Evolutionary conservation across 768 basidiomycete species (phyloP).

Genomic region (Wakefieldia striispora): DNA sequence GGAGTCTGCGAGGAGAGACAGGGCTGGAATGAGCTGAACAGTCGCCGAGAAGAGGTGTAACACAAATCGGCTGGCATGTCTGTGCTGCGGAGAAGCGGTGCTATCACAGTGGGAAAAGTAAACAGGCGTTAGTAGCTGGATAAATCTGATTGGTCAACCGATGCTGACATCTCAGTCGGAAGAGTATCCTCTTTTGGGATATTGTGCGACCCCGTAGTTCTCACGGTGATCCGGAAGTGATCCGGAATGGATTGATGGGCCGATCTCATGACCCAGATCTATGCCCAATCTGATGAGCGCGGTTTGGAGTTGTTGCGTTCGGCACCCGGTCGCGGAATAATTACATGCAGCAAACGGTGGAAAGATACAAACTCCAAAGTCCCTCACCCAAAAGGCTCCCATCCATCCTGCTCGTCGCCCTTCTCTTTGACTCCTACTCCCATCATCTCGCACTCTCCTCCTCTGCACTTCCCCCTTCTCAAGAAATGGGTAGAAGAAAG

Average conservation of each 20-base stretch:
- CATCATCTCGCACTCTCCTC: slow-evolving; percentile 16
- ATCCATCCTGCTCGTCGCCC: slow-evolving; percentile 22
- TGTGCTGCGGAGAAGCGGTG: slow-evolving; percentile 28
- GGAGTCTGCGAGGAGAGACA: not conserved
- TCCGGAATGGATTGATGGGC: slow-evolving; percentile 19
- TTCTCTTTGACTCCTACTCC: slow-evolving; percentile 17
- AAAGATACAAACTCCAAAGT: slow-evolving; percentile 36
- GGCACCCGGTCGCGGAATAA: slow-evolving; percentile 40
- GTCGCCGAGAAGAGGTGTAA: slow-evolving; percentile 9
- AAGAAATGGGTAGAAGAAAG: slow-evolving; percentile 69
- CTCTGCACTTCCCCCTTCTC: not conserved
- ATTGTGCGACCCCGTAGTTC: slow-evolving; percentile 8
- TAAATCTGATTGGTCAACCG: slow-evolving; percentile 8
- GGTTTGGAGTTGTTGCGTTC: slow-evolving; percentile 36
- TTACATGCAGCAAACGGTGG: slow-evolving; percentile 31
- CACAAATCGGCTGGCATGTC: slow-evolving; percentile 6
- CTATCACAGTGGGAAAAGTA: slow-evolving; percentile 17
- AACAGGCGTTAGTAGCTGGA: not conserved
- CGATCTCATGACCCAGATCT: slow-evolving; percentile 27
- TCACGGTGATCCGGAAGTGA: slow-evolving; percentile 28
- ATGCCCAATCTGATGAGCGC: slow-evolving; percentile 33
- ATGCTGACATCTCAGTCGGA: not conserved
- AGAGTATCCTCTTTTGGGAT: not conserved
- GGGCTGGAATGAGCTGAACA: not conserved
- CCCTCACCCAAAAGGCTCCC: slow-evolving; percentile 34